phyloP scores from a whole-genome alignment of 805 yeast species.

The Ogataea wickerhamii region DNA sequence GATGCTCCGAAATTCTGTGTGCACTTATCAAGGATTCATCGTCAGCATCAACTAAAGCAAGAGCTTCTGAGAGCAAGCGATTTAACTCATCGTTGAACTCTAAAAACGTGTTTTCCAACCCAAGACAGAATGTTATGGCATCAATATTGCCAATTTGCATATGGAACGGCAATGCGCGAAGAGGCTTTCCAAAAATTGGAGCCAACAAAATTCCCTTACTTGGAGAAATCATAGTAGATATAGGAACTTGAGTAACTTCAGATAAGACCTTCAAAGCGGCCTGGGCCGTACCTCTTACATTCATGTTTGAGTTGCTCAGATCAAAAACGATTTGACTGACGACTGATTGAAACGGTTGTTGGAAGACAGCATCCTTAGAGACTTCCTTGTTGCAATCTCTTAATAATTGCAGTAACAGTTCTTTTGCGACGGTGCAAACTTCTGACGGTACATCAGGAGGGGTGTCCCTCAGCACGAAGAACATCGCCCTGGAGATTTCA shows the following conservation, averaged over 20 bases:
- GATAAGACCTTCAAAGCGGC: constrained; percentile 64
- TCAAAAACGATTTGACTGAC: constrained; percentile 91
- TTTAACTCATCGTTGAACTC: constrained; percentile 87
- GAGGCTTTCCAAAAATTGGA: constrained; percentile 95
- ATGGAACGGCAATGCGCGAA: constrained; percentile 94
- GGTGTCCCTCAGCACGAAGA: constrained; percentile 87
- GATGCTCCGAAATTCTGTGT: constrained; percentile 78
- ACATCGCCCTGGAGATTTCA: constrained; percentile 80
- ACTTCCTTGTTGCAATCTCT: constrained; percentile 61
- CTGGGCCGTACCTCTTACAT: constrained; percentile 81
- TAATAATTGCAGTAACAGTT: constrained; percentile 60
- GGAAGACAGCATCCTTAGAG: constrained; percentile 57
- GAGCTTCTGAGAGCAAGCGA: constrained; percentile 80
- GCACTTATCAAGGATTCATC: constrained; percentile 92
- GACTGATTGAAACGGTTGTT: constrained; percentile 74
- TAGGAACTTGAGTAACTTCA: constrained; percentile 63
- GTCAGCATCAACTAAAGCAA: constrained; percentile 95
- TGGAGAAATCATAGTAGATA: constrained; percentile 73
- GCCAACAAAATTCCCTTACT: constrained; percentile 79
- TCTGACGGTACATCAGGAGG: constrained; percentile 82
- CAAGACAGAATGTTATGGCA: constrained; percentile 89
- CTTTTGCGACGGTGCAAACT: constrained; percentile 69
- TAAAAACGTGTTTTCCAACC: constrained; percentile 74
- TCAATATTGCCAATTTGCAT: constrained; percentile 99
- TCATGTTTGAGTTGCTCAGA: constrained; percentile 80